phyloP scores from a whole-genome alignment of 345 rosid genomes.

The Trapa bicornis region DNA sequence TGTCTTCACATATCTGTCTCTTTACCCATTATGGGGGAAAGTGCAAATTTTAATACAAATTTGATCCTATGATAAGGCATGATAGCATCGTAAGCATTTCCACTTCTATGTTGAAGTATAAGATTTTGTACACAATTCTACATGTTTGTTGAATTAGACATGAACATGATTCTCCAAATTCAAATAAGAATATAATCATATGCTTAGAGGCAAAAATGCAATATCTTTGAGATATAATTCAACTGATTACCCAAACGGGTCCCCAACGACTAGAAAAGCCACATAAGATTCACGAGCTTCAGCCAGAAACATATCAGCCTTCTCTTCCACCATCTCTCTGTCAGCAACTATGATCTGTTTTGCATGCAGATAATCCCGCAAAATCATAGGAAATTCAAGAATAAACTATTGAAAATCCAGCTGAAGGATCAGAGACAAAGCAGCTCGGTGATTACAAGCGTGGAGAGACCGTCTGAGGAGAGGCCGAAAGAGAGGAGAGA shows the following conservation, averaged over 20 bases:
- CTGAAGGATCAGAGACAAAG: not conserved
- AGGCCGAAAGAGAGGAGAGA: conserved; percentile 86
- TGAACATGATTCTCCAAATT: not conserved
- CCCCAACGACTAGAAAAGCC: conserved; percentile 89
- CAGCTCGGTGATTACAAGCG: conserved; percentile 26
- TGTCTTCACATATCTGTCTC: not conserved
- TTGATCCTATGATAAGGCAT: not conserved
- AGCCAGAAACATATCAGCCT: conserved; percentile 46
- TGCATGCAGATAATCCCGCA: conserved; percentile 63
- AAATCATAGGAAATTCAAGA: not conserved
- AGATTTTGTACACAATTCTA: too few species aligned
- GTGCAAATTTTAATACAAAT: not conserved
- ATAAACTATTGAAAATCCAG: not conserved
- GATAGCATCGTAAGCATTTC: not conserved
- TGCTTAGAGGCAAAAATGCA: not conserved
- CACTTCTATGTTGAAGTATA: too few species aligned
- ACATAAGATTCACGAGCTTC: conserved; percentile 42
- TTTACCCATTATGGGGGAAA: not conserved
- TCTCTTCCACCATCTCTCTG: conserved; percentile 91
- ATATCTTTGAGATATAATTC: not conserved
- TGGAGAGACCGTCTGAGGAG: conserved; percentile 56
- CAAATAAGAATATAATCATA: not conserved
- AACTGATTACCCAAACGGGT: conserved; percentile 70
- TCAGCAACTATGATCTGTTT: conserved; percentile 55
- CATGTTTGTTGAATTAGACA: too few species aligned